phyloP scores from a whole-genome alignment of 305 asterid species.

The Solanum aculeatissimum region DNA sequence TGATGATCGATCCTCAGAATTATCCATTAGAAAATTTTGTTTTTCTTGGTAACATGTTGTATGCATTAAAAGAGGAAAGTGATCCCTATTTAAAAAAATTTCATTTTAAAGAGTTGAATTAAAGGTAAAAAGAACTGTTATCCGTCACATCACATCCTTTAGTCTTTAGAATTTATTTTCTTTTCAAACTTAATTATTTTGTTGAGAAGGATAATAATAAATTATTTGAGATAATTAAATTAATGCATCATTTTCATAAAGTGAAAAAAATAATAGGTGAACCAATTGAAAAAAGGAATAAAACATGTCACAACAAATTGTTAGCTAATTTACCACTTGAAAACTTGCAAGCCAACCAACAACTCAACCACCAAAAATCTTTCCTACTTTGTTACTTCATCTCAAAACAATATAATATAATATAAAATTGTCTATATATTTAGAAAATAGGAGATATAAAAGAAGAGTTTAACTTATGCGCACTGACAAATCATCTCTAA shows the following conservation, averaged over 20 bases:
- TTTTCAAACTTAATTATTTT: not conserved
- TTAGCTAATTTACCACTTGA: not conserved
- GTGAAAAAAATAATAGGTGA: not conserved
- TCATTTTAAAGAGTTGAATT: not conserved
- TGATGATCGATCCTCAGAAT: not conserved
- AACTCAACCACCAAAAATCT: not conserved
- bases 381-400: not conserved
- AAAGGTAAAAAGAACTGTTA: not conserved
- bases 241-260: not conserved
- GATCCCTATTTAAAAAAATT: not conserved
- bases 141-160: not conserved
- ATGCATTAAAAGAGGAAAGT: not conserved
- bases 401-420: not conserved
- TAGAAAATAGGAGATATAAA: not conserved
- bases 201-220: not conserved
- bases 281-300: not conserved
- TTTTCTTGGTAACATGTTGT: not conserved
- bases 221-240: not conserved
- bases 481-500: not conserved
- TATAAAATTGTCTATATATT: not conserved
- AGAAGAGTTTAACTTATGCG: not conserved
- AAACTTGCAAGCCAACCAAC: not conserved
- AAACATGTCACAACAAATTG: not conserved
- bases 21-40: not conserved
- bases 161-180: not conserved